Percentiles rank a stretch among this genome's conserved stretches.
phyloP scores from a whole-genome alignment of 257 asterid species.

The Solanum chmielewskii region DNA sequence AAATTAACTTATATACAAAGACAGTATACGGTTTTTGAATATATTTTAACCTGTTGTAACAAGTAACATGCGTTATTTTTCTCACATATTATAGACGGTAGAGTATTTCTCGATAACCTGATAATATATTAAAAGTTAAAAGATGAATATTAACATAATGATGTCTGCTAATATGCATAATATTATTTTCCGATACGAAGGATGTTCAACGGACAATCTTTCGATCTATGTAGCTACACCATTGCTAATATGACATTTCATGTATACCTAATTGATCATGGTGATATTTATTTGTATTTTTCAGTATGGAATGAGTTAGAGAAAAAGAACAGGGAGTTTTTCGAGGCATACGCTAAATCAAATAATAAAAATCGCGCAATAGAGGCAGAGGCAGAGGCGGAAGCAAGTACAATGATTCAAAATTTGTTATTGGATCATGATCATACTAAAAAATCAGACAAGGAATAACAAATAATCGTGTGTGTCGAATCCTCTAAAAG shows the following conservation, averaged over 20 bases:
- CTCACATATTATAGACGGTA: not conserved
- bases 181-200: not conserved
- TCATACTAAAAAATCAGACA: not conserved
- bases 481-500: not conserved
- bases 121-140: not conserved
- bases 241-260: not conserved
- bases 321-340: slow-evolving; percentile 38
- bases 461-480: not conserved
- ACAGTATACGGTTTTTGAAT: not conserved
- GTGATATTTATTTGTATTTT: not conserved
- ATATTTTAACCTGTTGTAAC: not conserved
- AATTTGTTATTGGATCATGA: slow-evolving; percentile 13
- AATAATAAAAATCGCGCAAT: slow-evolving; percentile 16
- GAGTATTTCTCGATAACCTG: not conserved
- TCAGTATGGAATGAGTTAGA: slow-evolving; percentile 93
- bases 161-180: not conserved
- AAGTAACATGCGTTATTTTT: not conserved
- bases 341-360: slow-evolving; percentile 16
- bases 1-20: not conserved
- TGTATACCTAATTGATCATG: not conserved
- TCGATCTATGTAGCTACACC: not conserved
- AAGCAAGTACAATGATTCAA: slow-evolving; percentile 23
- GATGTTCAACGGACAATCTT: not conserved
- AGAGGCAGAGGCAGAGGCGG: slow-evolving; percentile 17
- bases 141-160: not conserved